Percentiles rank a stretch among this genome's conserved stretches.
Conservation (phyloP, 1,284 basidiomycete genomes). For the Puccinia polysora region DNA sequence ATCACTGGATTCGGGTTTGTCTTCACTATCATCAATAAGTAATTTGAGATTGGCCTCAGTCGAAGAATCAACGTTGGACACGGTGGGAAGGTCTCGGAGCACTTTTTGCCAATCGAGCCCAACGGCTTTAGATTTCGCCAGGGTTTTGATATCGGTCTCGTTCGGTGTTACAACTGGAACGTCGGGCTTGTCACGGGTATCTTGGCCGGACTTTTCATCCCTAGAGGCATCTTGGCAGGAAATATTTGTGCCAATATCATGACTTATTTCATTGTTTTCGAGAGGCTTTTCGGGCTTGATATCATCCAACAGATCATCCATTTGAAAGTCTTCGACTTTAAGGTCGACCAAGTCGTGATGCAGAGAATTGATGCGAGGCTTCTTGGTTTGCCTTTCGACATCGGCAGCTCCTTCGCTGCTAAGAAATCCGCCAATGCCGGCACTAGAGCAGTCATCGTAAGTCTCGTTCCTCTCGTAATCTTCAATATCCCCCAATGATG, state of each 20-base stretch:
- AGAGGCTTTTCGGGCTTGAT: conserved; percentile 7
- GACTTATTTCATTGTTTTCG: neutral
- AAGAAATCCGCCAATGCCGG: conserved; percentile 26
- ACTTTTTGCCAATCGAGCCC: conserved; percentile 38
- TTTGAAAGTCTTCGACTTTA: conserved; percentile 26
- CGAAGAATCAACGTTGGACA: conserved; percentile 7
- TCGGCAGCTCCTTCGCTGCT: conserved; percentile 27
- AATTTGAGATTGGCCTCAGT: conserved; percentile 44
- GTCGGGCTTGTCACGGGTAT: conserved; percentile 3
- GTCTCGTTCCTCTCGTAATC: conserved; percentile 1
- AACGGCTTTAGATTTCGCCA: neutral
- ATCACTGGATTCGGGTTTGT: conserved; percentile 44
- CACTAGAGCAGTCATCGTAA: conserved; percentile 4
- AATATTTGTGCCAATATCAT: neutral
- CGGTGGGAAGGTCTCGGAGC: conserved; percentile 16
- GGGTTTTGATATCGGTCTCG: neutral
- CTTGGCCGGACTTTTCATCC: neutral
- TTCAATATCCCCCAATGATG: conserved; percentile 1
- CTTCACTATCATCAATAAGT: conserved; percentile 45
- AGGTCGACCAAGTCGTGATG: conserved; percentile 30
- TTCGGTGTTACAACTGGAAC: neutral
- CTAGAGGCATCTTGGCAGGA: neutral
- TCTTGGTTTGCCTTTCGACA: conserved; percentile 26
- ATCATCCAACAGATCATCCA: conserved; percentile 9
- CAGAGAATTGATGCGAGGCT: conserved; percentile 31